A percentile compares a stretch with the other conserved stretches of the same genome.
Conservation (phyloP, 768 basidiomycete genomes). For the Phaeolepiota aurea region DNA sequence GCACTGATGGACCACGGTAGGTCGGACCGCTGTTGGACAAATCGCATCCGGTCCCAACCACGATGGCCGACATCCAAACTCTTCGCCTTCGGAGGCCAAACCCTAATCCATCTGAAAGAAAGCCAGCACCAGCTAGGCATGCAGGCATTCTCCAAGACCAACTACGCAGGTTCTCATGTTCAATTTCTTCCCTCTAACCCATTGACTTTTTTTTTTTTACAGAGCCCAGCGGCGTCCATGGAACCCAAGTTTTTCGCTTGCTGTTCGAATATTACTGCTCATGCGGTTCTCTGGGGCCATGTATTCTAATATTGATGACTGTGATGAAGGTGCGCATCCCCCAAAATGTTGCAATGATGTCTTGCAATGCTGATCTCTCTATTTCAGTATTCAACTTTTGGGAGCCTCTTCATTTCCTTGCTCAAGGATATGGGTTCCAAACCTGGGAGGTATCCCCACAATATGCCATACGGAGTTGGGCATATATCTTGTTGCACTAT, state of each 20-base stretch:
- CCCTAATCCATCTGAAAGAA: conserved; percentile 12
- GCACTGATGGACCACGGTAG: no score
- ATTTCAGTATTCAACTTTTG: conserved; percentile 92
- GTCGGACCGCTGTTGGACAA: no score
- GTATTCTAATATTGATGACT: conserved; percentile 93
- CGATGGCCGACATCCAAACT: conserved; percentile 27
- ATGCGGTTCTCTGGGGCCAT: conserved; percentile 80
- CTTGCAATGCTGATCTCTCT: not conserved
- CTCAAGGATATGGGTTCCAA: conserved; percentile 84
- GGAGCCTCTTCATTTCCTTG: conserved; percentile 94
- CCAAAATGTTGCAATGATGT: no score
- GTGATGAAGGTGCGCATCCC: conserved; percentile 91
- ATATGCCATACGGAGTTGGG: conserved; percentile 92
- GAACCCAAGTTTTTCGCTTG: conserved; percentile 77
- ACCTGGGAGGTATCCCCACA: conserved; percentile 95
- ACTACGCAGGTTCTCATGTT: conserved; percentile 50
- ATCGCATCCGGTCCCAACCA: no score
- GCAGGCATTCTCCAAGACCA: conserved; percentile 74
- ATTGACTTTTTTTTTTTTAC: conserved; percentile 6
- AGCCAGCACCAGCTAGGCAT: conserved; percentile 35
- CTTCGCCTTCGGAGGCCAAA: conserved; percentile 42
- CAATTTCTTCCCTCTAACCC: not conserved
- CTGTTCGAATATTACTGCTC: conserved; percentile 76
- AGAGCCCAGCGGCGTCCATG: conserved; percentile 75
- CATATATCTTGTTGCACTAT: conserved; percentile 82